A percentile compares a stretch with the other conserved stretches of the same genome.
phyloP scores from a whole-genome alignment of 2,329 filamentous ascomycete genomes.

The Fusarium sp. region DNA sequence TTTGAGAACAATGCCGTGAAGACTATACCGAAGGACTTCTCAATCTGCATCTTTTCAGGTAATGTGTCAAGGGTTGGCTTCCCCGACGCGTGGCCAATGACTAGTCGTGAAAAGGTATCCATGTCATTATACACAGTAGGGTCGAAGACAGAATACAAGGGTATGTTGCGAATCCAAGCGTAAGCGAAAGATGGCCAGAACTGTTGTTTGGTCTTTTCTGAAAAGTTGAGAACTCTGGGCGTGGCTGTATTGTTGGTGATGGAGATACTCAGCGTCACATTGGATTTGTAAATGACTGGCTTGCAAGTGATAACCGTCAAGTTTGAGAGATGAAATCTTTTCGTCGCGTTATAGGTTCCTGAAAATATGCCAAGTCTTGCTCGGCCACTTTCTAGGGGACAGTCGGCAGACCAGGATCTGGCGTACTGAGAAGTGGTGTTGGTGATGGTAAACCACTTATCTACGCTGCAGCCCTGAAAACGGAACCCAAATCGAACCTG shows the following conservation, averaged over 20 bases:
- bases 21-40: neutral
- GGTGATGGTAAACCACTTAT: neutral
- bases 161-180: neutral
- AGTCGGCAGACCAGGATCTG: neutral
- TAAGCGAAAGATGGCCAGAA: neutral
- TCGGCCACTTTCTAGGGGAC: neutral
- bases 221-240: neutral
- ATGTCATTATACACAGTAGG: neutral
- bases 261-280: neutral
- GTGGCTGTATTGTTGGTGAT: neutral
- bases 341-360: neutral
- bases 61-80: neutral
- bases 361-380: neutral
- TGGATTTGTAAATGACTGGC: neutral
- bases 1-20: neutral
- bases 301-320: neutral
- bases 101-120: neutral
- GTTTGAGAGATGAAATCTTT: neutral
- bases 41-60: neutral
- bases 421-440: neutral
- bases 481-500: neutral
- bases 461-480: rapidly evolving
- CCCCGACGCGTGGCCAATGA: neutral
- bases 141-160: neutral
- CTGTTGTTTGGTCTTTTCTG: neutral